phyloP scores from a whole-genome alignment of 495 filamentous ascomycete species.

The Sporormia fimetaria region DNA sequence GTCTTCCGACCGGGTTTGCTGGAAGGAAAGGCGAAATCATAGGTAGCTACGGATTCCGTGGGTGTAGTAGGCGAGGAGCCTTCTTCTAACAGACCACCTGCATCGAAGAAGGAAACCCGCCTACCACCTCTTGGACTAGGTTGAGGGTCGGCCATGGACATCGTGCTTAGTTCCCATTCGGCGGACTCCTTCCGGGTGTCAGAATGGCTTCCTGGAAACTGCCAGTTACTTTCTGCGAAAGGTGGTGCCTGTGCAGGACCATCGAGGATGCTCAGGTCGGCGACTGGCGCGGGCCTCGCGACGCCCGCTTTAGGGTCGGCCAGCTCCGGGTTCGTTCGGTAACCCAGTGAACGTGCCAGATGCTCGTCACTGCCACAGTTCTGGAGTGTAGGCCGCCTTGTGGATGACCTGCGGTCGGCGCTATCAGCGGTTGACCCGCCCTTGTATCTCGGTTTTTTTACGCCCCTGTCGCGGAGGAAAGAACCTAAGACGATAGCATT shows the following conservation, averaged over 20 bases:
- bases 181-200: constrained; percentile 14
- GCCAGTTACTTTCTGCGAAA: constrained; percentile 12
- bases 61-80: constrained; percentile 16
- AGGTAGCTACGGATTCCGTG: constrained; percentile 34
- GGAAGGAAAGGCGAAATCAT: constrained; percentile 32
- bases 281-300: constrained; percentile 25
- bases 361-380: constrained; percentile 34
- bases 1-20: constrained; percentile 27
- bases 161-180: constrained; percentile 16
- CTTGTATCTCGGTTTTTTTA: constrained; percentile 34
- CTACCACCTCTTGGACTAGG: constrained; percentile 20
- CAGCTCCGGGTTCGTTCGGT: constrained; percentile 28
- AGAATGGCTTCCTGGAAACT: constrained; percentile 7
- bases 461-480: constrained; percentile 35
- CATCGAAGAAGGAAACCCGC: constrained; percentile 32
- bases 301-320: constrained; percentile 11
- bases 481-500: constrained; percentile 35
- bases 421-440: constrained; percentile 28
- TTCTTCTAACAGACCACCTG: constrained; percentile 31
- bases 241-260: constrained; percentile 3
- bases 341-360: constrained; percentile 31
- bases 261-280: constrained; percentile 15
- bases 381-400: constrained; percentile 27
- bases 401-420: constrained; percentile 28
- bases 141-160: constrained; percentile 7